Evolutionary conservation across 768 basidiomycete species (phyloP), one percentile per base, ranked within the genome.

Genomic region (Inosperma sp.): DNA sequence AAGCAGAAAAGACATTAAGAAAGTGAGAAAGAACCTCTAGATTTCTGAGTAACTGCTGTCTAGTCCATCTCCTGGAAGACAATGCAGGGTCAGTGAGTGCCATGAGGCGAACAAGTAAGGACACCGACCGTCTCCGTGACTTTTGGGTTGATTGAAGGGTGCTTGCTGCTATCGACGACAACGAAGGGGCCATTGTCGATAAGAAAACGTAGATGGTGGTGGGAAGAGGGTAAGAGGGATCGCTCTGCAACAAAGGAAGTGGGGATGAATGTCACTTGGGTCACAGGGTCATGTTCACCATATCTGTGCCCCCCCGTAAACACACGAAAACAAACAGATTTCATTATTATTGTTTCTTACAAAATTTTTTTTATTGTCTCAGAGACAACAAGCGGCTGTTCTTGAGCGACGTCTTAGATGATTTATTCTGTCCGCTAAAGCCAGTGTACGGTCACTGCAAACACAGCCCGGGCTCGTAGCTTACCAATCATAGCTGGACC

Each of bases 1-100:
- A 53, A 53, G 10, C 3, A 47, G 35, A 29, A 40, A 31, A 27
- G 21, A 48, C 27, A 47, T 34, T 50, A 25, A 42, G 36, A 55
- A 46, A 35, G 29, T 52, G 45, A 37, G 29, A 48, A 60, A 48
- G 25, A 47, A 78, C 79, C 74, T 77, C 62, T 53, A 78, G 71
- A 59, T 71, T 70, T 55, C 61, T 70, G 61, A 75, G 72, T 49
- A 81, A 71, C 61, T 77, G 70, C 56, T 77, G 74, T 53, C 72
- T 70, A 49, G 73, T 68, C 74, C 74, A 78, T 68, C 69, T 73
- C 59, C 75, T 80, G 67, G 54, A 52, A 54, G 49, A 43, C 39
- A 27, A 52, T 42, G 53, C 39, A 52, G 52, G 54, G 59, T 61
- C 56, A 57, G 60, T 51, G 53, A 29, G 53, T 52, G 43, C 42